A percentile compares a stretch with the other conserved stretches of the same genome.
Evolutionary conservation across 768 basidiomycete species (phyloP).

Genomic region (Paxillus rubicundulus): DNA sequence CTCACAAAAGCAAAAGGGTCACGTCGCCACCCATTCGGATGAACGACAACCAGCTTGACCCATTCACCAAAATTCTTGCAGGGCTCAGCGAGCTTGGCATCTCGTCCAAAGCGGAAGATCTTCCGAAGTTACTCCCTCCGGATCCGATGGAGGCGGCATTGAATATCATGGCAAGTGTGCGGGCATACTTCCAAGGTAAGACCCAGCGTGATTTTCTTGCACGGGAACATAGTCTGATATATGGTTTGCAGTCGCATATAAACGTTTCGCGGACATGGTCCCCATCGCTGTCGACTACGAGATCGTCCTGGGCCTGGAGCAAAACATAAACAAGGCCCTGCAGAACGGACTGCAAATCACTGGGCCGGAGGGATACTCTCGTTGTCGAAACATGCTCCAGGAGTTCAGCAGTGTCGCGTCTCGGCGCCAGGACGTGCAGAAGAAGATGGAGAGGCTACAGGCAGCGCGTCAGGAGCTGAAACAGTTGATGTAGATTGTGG

Average conservation of each 20-base stretch:
- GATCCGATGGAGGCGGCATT: constrained; percentile 57
- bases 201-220: background rate
- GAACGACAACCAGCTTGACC: too few species aligned
- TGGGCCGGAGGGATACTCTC: constrained; percentile 41
- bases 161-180: constrained; percentile 66
- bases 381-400: constrained; percentile 51
- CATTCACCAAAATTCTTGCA: constrained; percentile 31
- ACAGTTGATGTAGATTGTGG: constrained; percentile 11
- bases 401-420: constrained; percentile 46
- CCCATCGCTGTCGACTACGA: constrained; percentile 42
- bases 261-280: constrained; percentile 43
- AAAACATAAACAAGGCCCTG: constrained; percentile 45
- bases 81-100: constrained; percentile 26
- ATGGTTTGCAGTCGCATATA: constrained; percentile 41
- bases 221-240: background rate
- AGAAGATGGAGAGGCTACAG: constrained; percentile 50
- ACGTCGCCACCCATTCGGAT: too few species aligned
- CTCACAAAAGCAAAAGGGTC: background rate
- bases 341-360: constrained; percentile 51
- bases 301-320: constrained; percentile 44
- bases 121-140: constrained; percentile 47
- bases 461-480: constrained; percentile 43
- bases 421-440: constrained; percentile 45
- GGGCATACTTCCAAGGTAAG: constrained; percentile 76
- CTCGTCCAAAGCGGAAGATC: constrained; percentile 36